These are phyloP conservation scores for Cystobasidiaceae sp. DNA, from an alignment of 1,284 basidiomycete species.

Conservation along the genomic window DNA sequence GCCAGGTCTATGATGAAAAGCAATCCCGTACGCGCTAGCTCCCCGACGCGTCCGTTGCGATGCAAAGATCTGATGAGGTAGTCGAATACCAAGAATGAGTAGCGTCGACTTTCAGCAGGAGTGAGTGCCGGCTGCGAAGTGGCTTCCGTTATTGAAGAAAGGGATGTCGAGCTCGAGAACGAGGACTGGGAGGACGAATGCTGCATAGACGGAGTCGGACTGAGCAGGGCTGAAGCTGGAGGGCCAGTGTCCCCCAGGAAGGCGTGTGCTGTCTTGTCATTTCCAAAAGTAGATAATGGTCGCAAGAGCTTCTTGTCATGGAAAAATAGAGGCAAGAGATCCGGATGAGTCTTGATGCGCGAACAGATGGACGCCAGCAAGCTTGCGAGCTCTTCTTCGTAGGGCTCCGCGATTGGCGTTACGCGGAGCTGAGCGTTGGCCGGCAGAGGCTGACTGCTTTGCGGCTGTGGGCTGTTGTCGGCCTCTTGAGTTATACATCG, in stretches of 20 bases:
- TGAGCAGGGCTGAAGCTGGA: neutral
- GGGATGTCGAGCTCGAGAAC: neutral
- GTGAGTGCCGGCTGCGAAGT: slow-evolving; percentile 36
- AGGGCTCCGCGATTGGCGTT: slow-evolving; percentile 42
- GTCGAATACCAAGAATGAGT: slow-evolving; percentile 90
- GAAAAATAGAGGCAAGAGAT: slow-evolving; percentile 91
- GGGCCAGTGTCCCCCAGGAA: no score
- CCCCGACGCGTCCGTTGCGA: slow-evolving; percentile 86
- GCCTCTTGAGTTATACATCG: slow-evolving; percentile 29
- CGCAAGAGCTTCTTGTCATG: slow-evolving; percentile 60
- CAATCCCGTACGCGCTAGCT: slow-evolving; percentile 85
- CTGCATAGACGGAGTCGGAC: neutral
- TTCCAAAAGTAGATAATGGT: neutral
- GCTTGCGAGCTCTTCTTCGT: slow-evolving; percentile 82
- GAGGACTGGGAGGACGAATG: no score
- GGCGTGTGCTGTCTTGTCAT: slow-evolving; percentile 56
- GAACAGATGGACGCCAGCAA: slow-evolving; percentile 84
- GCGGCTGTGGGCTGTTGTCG: neutral
- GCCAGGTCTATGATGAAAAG: slow-evolving; percentile 91
- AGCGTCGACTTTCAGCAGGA: slow-evolving; percentile 58
- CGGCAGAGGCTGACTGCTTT: neutral
- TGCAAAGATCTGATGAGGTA: slow-evolving; percentile 93
- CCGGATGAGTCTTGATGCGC: slow-evolving; percentile 78
- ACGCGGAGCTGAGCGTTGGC: slow-evolving; percentile 15
- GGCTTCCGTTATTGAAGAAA: neutral